A percentile compares a stretch with the other conserved stretches of the same genome.
Evolutionary conservation across 1,139 yeast species (phyloP).

Genomic region (Blastobotrys buckinghamii): DNA sequence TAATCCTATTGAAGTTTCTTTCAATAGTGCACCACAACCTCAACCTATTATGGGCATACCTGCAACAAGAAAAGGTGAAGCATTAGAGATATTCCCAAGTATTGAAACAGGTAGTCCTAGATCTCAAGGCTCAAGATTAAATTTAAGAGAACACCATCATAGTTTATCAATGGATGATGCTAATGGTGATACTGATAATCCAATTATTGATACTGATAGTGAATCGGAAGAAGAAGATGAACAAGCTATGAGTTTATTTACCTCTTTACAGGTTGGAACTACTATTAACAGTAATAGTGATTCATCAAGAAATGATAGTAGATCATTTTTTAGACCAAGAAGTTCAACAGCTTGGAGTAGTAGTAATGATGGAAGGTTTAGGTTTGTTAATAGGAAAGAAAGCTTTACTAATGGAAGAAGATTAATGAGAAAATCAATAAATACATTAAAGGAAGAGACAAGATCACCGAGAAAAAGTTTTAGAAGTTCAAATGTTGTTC

Average conservation of each 20-base stretch:
- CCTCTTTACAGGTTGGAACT: constrained; percentile 17
- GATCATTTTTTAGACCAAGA: constrained; percentile 22
- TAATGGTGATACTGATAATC: background rate
- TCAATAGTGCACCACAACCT: constrained; percentile 44
- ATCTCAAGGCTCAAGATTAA: background rate
- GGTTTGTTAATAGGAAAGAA: constrained; percentile 22
- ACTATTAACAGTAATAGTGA: background rate
- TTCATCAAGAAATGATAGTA: background rate
- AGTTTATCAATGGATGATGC: background rate
- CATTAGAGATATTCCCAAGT: constrained; percentile 61
- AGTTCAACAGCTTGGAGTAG: constrained; percentile 23
- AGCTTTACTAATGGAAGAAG: constrained; percentile 18
- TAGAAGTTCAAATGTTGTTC: constrained; percentile 10
- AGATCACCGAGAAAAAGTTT: background rate
- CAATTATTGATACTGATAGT: background rate
- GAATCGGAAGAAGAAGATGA: constrained; percentile 23
- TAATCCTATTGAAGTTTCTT: constrained; percentile 19
- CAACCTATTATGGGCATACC: constrained; percentile 82
- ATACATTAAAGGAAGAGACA: constrained; percentile 3
- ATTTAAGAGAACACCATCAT: background rate
- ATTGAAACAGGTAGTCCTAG: constrained; percentile 4
- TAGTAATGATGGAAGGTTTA: constrained; percentile 18
- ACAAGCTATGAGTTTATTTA: constrained; percentile 24
- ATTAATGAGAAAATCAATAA: constrained; percentile 8
- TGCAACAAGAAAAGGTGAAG: constrained; percentile 71